Percentiles rank a stretch among this genome's conserved stretches.
These are phyloP conservation scores for Fusarium sp. DNA, from an alignment of 2,329 filamentous ascomycete species.

Conservation along the genomic window DNA sequence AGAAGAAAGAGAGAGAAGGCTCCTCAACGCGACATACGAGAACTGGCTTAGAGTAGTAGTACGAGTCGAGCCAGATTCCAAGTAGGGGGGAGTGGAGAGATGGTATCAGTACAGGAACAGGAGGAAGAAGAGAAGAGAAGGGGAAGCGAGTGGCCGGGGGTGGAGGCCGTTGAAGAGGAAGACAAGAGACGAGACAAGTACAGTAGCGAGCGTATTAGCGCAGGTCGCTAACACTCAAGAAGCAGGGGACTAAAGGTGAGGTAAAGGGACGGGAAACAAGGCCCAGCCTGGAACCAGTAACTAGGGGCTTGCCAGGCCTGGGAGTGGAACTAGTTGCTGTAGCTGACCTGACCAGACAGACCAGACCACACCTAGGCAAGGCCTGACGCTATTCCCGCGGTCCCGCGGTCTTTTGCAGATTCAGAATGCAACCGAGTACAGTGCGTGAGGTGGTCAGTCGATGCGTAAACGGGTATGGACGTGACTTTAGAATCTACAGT, in stretches of 20 bases:
- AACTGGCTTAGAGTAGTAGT: constrained; percentile 10
- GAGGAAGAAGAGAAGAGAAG: constrained; percentile 27
- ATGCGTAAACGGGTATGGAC: no score
- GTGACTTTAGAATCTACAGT: not conserved
- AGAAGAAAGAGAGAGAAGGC: constrained; percentile 23
- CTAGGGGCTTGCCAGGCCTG: no score
- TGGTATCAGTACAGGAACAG: constrained; percentile 15
- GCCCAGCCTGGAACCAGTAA: constrained; percentile 5
- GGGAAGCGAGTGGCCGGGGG: constrained; percentile 40
- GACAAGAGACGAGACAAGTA: constrained; percentile 26
- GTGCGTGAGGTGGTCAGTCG: not conserved
- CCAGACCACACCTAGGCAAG: not conserved
- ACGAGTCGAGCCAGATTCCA: constrained; percentile 10
- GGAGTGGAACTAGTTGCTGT: not conserved
- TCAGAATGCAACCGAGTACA: constrained; percentile 29
- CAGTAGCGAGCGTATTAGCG: constrained; percentile 30
- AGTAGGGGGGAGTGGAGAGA: constrained; percentile 12
- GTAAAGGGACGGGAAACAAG: constrained; percentile 5
- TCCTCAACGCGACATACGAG: constrained; percentile 42
- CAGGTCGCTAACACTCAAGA: constrained; percentile 26
- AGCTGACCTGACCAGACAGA: not conserved
- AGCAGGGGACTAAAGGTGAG: constrained; percentile 24
- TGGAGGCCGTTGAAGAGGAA: constrained; percentile 47
- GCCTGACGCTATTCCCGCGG: constrained; percentile 16
- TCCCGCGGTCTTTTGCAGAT: constrained; percentile 20